phyloP scores from a whole-genome alignment of 768 basidiomycete species.

The Lepiota brunneoincarnata region DNA sequence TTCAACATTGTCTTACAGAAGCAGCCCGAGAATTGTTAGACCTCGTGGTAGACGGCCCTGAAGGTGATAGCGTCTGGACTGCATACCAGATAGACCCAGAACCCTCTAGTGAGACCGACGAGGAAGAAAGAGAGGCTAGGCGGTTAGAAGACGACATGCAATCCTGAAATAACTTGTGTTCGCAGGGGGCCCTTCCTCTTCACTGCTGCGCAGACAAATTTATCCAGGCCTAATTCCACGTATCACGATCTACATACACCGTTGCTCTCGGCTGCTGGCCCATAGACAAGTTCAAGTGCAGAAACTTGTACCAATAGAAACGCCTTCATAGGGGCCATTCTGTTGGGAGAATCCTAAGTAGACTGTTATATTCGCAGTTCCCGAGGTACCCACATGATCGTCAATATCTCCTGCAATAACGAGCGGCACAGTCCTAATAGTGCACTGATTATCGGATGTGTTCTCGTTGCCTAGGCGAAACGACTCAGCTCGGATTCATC shows the following conservation, averaged over 20 bases:
- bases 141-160: constrained; percentile 29
- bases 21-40: constrained; percentile 61
- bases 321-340: constrained; percentile 53
- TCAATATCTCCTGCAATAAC: constrained; percentile 45
- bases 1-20: constrained; percentile 33
- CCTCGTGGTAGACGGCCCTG: constrained; percentile 68
- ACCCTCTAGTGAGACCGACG: constrained; percentile 42
- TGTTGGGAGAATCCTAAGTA: constrained; percentile 8
- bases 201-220: not conserved
- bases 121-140: constrained; percentile 58
- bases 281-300: constrained; percentile 13
- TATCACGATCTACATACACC: not conserved
- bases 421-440: constrained; percentile 51
- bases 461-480: constrained; percentile 45
- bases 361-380: not conserved
- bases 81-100: constrained; percentile 52
- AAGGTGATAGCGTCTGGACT: constrained; percentile 62
- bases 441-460: constrained; percentile 49
- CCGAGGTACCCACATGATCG: constrained; percentile 41
- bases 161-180: not conserved
- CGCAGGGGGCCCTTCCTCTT: too few species aligned
- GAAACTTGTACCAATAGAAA: constrained; percentile 50
- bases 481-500: not conserved
- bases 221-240: not conserved
- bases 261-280: too few species aligned